Evolutionary conservation across 2,329 filamentous ascomycete genomes (phyloP).

Genomic region (Xylariaceae sp.): DNA sequence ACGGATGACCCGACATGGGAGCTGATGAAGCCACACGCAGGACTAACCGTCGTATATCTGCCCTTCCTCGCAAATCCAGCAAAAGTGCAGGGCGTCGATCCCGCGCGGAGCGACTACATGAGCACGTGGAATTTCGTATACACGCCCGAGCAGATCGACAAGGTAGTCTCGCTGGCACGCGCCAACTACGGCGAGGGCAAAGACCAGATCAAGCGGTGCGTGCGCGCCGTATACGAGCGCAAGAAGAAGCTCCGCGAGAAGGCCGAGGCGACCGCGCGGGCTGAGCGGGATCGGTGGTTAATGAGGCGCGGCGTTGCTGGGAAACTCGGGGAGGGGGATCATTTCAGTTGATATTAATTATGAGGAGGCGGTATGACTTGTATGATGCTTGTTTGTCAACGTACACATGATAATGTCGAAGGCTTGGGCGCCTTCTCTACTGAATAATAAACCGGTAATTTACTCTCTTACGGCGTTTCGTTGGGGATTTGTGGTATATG

Average conservation of each 20-base stretch:
- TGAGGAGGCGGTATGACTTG: neutral
- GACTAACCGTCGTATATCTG: conserved; percentile 85
- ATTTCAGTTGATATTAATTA: conserved; percentile 65
- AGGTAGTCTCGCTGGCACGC: conserved; percentile 72
- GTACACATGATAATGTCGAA: no score
- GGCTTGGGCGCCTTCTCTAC: no score
- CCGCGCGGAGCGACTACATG: conserved; percentile 77
- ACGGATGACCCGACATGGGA: conserved; percentile 61
- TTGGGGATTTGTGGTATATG: no score
- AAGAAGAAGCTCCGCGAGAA: conserved; percentile 69
- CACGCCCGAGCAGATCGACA: conserved; percentile 82
- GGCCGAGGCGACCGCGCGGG: conserved; percentile 40
- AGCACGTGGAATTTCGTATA: conserved; percentile 99
- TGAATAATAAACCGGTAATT: no score
- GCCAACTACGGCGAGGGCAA: conserved; percentile 84
- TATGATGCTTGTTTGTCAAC: neutral
- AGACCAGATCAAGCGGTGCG: conserved; percentile 70
- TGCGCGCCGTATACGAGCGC: conserved; percentile 86
- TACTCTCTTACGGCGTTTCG: no score
- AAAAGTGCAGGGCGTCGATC: conserved; percentile 76
- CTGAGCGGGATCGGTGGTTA: conserved; percentile 43
- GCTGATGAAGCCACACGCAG: conserved; percentile 71
- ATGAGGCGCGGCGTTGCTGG: conserved; percentile 50
- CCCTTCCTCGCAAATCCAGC: conserved; percentile 75
- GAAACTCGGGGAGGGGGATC: conserved; percentile 59